Conservation (phyloP, 108 stramenopile species). For the Cyclotella sp. region DNA sequence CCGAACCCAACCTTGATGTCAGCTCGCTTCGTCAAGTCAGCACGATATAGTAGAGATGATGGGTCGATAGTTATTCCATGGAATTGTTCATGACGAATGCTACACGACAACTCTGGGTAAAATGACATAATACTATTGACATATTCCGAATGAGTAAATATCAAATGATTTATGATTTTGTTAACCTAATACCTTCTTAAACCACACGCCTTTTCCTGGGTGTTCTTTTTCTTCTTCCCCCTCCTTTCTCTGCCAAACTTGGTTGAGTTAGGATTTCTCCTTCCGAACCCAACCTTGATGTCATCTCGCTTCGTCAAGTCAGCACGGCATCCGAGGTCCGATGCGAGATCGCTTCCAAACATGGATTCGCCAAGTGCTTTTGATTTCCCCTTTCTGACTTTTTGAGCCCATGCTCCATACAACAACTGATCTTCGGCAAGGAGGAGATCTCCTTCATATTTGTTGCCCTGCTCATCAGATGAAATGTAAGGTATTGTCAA, state of each 20-base stretch:
- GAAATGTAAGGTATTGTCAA: constrained; percentile 47
- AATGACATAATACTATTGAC: background rate
- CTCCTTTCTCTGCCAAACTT: constrained; percentile 93
- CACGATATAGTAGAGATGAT: too few relatives aligned
- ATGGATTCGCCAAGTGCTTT: constrained; percentile 71
- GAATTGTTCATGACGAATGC: constrained; percentile 29
- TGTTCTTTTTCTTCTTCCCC: constrained; percentile 92
- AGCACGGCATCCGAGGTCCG: constrained; percentile 81
- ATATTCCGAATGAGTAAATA: background rate
- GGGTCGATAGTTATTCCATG: constrained; percentile 76
- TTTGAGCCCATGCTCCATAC: constrained; percentile 96
- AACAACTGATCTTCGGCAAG: constrained; percentile 97
- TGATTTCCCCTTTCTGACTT: constrained; percentile 83
- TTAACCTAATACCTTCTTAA: constrained; percentile 73
- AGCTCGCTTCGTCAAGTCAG: constrained; percentile 62
- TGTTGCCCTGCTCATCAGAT: constrained; percentile 50
- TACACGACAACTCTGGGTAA: background rate
- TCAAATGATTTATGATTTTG: too few relatives aligned
- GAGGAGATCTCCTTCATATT: constrained; percentile 92
- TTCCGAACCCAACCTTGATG: constrained; percentile 89
- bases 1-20: constrained; percentile 91
- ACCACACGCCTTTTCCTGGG: constrained; percentile 82
- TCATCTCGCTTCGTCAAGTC: constrained; percentile 70
- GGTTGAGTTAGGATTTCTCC: constrained; percentile 88
- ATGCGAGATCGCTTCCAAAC: constrained; percentile 88